These are phyloP conservation scores for Colletotrichum magnum DNA, from an alignment of 2,329 filamentous ascomycete species.

Conservation along the genomic window DNA sequence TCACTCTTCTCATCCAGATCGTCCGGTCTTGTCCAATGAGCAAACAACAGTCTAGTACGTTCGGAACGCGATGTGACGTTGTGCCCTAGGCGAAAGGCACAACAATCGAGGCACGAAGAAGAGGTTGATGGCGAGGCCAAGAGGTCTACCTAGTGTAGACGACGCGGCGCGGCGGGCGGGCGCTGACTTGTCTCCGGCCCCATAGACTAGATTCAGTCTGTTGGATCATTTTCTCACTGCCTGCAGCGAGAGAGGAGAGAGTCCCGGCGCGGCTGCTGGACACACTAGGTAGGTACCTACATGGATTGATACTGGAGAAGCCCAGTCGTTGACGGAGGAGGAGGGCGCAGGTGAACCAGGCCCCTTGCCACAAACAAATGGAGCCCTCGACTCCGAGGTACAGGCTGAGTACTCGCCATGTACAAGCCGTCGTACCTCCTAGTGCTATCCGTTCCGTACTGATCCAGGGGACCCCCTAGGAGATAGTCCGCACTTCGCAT, in stretches of 20 bases:
- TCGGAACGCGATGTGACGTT: constrained; percentile 7
- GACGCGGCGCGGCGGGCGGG: constrained; percentile 6
- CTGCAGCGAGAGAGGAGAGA: constrained; percentile 28
- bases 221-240: constrained; percentile 24
- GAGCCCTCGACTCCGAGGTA: constrained; percentile 16
- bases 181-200: constrained; percentile 9
- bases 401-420: constrained; percentile 28
- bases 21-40: constrained; percentile 23
- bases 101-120: constrained; percentile 9
- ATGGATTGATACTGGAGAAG: not conserved
- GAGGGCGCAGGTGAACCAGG: not conserved
- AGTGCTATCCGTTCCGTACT: not conserved
- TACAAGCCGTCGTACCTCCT: not conserved
- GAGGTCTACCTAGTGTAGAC: not conserved
- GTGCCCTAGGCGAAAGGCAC: constrained; percentile 4
- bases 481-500: constrained; percentile 3
- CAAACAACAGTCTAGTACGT: not conserved
- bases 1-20: constrained; percentile 8
- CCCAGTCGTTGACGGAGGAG: constrained; percentile 16
- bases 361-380: constrained; percentile 24
- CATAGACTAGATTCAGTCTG: constrained; percentile 25
- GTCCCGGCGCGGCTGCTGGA: not conserved
- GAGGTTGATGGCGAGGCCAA: not conserved
- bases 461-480: constrained; percentile 21
- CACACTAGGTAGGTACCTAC: not conserved